phyloP scores from a whole-genome alignment of 176 grass and related monocot species.

The bread wheat (Triticum aestivum) region IWGSC_CS_RefSeq_v2.1 NC_057814.1:540831329-540831828 shows the following conservation, averaged over 20 bases:
- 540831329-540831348: constrained; percentile 77
- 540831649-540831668: too few relatives aligned
- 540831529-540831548: constrained; percentile 45
- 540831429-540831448: constrained; percentile 65
- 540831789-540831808: neutral
- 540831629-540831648: neutral
- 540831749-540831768: too few relatives aligned
- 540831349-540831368: constrained; percentile 42
- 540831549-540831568: neutral
- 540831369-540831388: constrained; percentile 39
- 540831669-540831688: neutral
- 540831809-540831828: neutral
- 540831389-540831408: constrained; percentile 70
- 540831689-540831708: neutral
- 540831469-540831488: constrained; percentile 55
- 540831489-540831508: constrained; percentile 43
- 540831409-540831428: constrained; percentile 60
- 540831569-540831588: neutral
- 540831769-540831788: neutral
- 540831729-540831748: neutral
- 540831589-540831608: neutral
- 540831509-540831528: constrained; percentile 80
- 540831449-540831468: constrained; percentile 64
- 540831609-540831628: neutral
- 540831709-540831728: neutral